phyloP scores from a whole-genome alignment of 1,284 basidiomycete species.

The Melanopsichium pennsylvanicum region DNA sequence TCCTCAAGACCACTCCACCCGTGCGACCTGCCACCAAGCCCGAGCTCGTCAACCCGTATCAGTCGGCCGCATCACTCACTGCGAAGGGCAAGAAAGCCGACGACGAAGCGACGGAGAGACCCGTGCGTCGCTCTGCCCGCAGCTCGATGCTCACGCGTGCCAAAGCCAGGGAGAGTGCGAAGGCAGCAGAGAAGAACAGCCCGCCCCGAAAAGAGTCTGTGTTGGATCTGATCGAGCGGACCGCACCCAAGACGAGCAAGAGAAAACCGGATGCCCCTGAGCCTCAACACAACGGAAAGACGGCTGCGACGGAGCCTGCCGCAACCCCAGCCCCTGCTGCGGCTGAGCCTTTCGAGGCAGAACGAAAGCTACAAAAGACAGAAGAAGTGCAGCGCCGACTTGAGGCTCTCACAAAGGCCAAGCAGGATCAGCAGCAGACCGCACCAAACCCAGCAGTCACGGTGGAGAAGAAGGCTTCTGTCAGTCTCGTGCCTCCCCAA shows the following conservation, averaged over 20 bases:
- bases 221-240: conserved; percentile 56
- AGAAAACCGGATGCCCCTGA: conserved; percentile 7
- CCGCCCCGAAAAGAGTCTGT: conserved; percentile 49
- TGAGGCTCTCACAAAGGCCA: conserved; percentile 42
- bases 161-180: conserved; percentile 42
- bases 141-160: conserved; percentile 48
- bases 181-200: conserved; percentile 30
- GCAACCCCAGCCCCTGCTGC: background rate
- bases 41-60: conserved; percentile 60
- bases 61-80: conserved; percentile 33
- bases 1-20: conserved; percentile 48
- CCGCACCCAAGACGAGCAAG: conserved; percentile 38
- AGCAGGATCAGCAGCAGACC: conserved; percentile 13
- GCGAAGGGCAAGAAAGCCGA: conserved; percentile 16
- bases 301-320: background rate
- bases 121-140: conserved; percentile 31
- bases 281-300: conserved; percentile 2
- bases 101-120: background rate
- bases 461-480: conserved; percentile 5
- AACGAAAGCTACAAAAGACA: conserved; percentile 43
- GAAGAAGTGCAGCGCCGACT: conserved; percentile 49
- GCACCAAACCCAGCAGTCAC: conserved; percentile 4
- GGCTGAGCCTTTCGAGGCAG: conserved; percentile 8
- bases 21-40: conserved; percentile 42
- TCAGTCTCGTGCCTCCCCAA: conserved; percentile 31